These are phyloP conservation scores for Globisporangium iwayamae DNA, from an alignment of 352 stramenopile species.

Conservation along the genomic window DNA sequence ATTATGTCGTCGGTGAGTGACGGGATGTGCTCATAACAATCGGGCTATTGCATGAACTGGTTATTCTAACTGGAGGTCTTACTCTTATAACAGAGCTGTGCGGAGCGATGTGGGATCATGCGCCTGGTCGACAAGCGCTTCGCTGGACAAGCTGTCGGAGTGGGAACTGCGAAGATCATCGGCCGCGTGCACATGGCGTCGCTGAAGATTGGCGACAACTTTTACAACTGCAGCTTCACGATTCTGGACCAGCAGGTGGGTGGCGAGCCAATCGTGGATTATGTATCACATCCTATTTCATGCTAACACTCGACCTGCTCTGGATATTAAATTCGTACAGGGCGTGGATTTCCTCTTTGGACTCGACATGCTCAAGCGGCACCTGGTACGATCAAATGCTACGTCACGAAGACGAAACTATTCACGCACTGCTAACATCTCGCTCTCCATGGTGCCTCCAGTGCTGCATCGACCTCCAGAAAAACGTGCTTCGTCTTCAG, in stretches of 20 bases:
- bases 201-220: conserved; percentile 87
- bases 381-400: conserved; percentile 59
- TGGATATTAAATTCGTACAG: conserved; percentile 22
- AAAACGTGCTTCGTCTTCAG: conserved; percentile 86
- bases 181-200: conserved; percentile 92
- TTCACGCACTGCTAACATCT: neutral
- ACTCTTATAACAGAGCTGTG: conserved; percentile 55
- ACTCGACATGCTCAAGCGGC: conserved; percentile 97
- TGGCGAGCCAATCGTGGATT: neutral
- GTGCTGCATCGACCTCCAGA: conserved; percentile 95
- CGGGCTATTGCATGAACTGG: neutral
- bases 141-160: conserved; percentile 91
- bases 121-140: conserved; percentile 86
- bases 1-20: conserved; percentile 88
- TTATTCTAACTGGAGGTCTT: neutral
- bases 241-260: conserved; percentile 82
- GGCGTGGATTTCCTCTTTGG: conserved; percentile 98
- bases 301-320: neutral
- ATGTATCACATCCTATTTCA: neutral
- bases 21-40: neutral
- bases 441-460: conserved; percentile 21
- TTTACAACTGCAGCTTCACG: conserved; percentile 95
- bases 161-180: conserved; percentile 96
- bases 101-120: conserved; percentile 90
- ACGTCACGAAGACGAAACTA: neutral